Evolutionary conservation across 75 land plant species (phyloP).

Genomic region (Sequoiadendron giganteum): DNA sequence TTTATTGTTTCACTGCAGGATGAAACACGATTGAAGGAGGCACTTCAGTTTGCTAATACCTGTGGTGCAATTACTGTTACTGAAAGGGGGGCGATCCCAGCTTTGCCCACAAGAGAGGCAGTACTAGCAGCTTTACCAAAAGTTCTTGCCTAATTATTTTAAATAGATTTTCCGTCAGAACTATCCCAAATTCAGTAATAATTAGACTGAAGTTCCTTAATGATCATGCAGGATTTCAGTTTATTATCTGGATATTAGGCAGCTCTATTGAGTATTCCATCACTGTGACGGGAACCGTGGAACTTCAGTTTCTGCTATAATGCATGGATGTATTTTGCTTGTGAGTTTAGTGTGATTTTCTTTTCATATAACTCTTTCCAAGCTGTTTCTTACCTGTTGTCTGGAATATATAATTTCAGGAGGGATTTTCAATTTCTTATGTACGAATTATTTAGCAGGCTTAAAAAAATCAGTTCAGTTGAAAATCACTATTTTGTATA

Average conservation of each 20-base stretch:
- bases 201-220: not conserved
- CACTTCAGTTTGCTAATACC: conserved; percentile 57
- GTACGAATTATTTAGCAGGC: not conserved
- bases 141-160: not conserved
- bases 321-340: not conserved
- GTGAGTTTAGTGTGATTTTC: not conserved
- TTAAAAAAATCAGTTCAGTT: not conserved
- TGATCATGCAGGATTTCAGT: not conserved
- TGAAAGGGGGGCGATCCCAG: conserved; percentile 67
- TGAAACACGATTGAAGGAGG: conserved; percentile 52
- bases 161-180: not conserved
- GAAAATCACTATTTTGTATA: not conserved
- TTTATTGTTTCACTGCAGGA: conserved; percentile 37
- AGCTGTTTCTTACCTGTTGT: not conserved
- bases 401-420: not conserved
- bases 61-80: conserved; percentile 72
- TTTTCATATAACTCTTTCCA: not conserved
- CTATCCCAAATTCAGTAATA: not conserved
- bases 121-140: conserved; percentile 25
- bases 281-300: not conserved
- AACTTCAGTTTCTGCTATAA: not conserved
- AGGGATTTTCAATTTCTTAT: not conserved
- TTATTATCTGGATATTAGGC: not conserved
- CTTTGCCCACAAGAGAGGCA: conserved; percentile 54
- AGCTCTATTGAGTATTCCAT: not conserved